Base-by-base conservation (phyloP, 108 stramenopile genomes). In the Skeletonema menzelii region DNA sequence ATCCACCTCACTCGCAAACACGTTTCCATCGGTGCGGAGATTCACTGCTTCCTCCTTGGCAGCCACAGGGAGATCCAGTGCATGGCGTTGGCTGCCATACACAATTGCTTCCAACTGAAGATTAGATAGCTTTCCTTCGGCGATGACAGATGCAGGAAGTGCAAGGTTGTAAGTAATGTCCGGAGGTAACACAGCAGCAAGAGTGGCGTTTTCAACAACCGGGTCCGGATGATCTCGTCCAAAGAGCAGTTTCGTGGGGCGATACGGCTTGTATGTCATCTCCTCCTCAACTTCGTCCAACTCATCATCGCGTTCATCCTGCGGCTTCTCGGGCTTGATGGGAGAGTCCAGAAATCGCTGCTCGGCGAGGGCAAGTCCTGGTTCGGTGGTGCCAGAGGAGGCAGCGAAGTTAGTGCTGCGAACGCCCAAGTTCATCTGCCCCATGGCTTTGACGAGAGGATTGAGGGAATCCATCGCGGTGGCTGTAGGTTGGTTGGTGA, bases 101-200 rank as follows among this genome's bases (percentile, higher is more conserved):
- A 67, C 72, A 34, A 79, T 38, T n/a, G 72, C 71, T 49, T 79
- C 77, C 44, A 79, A 53, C 57, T 79, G 77, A 17, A 79, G 57
- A 30, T 71, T 73, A 27, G 70, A 72, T 14, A 79, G 65, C 42
- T 59, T 65, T n/a, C 72, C 77, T 38, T 73, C 73, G 15, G 17
- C 26, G 34, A 79, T 31, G 35, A 79, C 67, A 10, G 19, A 15
- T 5, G 72, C 66, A 3, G 77, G 72, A 55, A 79, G 67, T 13
- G 71, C 56, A 24, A 79, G 77, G 15, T 59, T 59, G 40, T 79
- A 79, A 1, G 65, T 79, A 6, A 79, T 73, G 65, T 55, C 66
- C 8, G 77, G 77, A 10, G 77, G 77, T 24, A 31, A 22, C 15
- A 79, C 77, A 4, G 77, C 64, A 34, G 37, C 55, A 4, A 79